Base-by-base conservation (phyloP, 2,329 filamentous ascomycete species). In the Leptodontidium sp. region DNA sequence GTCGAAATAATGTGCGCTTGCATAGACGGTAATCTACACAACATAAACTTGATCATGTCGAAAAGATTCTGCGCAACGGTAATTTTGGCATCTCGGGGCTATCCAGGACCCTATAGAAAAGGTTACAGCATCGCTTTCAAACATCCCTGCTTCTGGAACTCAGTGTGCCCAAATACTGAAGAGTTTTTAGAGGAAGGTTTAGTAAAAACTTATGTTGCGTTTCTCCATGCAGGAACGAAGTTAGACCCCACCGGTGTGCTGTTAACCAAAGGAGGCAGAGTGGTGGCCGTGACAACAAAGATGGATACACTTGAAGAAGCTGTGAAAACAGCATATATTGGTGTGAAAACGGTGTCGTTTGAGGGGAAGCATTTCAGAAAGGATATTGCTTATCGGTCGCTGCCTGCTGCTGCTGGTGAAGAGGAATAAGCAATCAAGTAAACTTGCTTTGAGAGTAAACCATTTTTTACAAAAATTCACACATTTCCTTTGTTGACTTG, bases 231-330 rank as follows among this genome's bases (percentile, higher is more conserved):
- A 1, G 84, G 81, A 82, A 91, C 87, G 71, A 89, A 91, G 70
- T 88, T 98, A 71, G 99, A 98, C 88, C 96, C 99, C 78, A 96
- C 96, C 5, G 96, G 96, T 32, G 98, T 95, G 2, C 85, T 86
- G 47, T 79, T 93, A 15, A 83, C 87, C 9, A 85, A 88, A 0
- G 96, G 96, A 59, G 96, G 96, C 0, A 90, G 96, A 66, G 96
- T 99, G 45, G 97, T 99, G 77, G 94, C 95, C 14, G 90, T 93
- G 17, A 97, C 92, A 47, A 92, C 94, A 1, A 91, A 90, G 1
- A 91, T 88, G 0, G 85, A 86, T 43, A 92, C 90, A 14, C 87
- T 99, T 0, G 88, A 93, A 75, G 90, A 91, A 64, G 96, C 96
- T 0, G 93, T 98, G 1, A 87, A 90, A 75, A 91, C 91, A 78